Percentiles rank a stretch among this genome's conserved stretches.
phyloP scores from a whole-genome alignment of 2,329 filamentous ascomycete species.

The Botrytis paeoniae region DNA sequence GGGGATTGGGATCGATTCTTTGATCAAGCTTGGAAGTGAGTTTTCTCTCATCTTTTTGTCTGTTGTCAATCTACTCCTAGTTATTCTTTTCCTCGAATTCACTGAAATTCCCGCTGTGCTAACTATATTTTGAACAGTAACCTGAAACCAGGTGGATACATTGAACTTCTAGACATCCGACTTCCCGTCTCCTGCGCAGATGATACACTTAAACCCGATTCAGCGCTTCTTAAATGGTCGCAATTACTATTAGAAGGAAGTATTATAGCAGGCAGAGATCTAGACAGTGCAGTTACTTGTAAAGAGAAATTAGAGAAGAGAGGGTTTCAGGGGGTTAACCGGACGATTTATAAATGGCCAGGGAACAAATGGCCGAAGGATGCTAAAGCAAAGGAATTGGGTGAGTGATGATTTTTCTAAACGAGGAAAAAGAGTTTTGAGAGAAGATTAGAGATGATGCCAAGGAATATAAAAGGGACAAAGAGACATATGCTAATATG shows the following conservation, averaged over 20 bases:
- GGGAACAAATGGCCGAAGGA: conserved; percentile 15
- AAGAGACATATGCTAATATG: neutral
- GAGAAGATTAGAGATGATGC: neutral
- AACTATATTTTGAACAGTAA: neutral
- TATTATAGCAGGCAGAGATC: neutral
- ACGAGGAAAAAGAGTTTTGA: neutral
- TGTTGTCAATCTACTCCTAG: too few relatives aligned
- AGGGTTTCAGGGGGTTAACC: conserved; percentile 37
- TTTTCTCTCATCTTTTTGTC: neutral
- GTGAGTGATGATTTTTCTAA: conserved; percentile 40
- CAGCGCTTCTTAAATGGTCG: conserved; percentile 7
- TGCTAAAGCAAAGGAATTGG: conserved; percentile 46
- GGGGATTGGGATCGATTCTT: conserved; percentile 14
- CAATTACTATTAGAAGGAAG: conserved; percentile 8
- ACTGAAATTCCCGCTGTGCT: neutral
- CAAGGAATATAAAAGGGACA: too few relatives aligned
- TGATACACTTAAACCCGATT: neutral
- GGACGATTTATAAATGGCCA: conserved; percentile 29
- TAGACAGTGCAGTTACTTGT: neutral
- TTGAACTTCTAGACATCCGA: conserved; percentile 8
- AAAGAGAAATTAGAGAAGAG: conserved; percentile 25
- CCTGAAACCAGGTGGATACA: conserved; percentile 10
- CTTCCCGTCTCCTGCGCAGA: neutral
- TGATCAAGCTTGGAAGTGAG: conserved; percentile 14
- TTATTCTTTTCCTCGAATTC: too few relatives aligned